Conservation (phyloP, 192 early-diverging fungal species). For the Piromyces finnis region DNA sequence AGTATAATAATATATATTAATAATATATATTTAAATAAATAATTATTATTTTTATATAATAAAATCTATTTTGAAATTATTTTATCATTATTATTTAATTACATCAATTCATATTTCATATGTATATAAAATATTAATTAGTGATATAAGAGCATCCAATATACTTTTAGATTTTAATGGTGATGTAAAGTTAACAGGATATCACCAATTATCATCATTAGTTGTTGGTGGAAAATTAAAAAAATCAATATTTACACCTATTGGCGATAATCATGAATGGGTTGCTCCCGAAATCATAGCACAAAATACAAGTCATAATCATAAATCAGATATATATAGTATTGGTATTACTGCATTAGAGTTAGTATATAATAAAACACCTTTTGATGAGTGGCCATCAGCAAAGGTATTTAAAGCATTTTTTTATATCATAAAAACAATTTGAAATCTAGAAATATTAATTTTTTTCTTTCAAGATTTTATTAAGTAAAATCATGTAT, state of each 20-base stretch:
- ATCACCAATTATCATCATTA: constrained; percentile 24
- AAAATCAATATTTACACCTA: constrained; percentile 23
- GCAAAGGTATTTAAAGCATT: too few relatives aligned
- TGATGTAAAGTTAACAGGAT: constrained; percentile 25
- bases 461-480: background rate
- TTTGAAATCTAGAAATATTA: too few relatives aligned
- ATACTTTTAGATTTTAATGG: constrained; percentile 29
- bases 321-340: constrained; percentile 34
- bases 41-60: too few relatives aligned
- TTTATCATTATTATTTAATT: too few relatives aligned
- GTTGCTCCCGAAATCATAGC: constrained; percentile 39
- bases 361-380: constrained; percentile 27
- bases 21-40: too few relatives aligned
- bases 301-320: constrained; percentile 26
- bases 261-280: constrained; percentile 39
- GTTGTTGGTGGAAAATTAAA: constrained; percentile 15
- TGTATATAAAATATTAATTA: background rate
- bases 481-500: background rate
- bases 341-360: constrained; percentile 39
- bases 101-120: too few relatives aligned
- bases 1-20: background rate
- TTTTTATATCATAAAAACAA: too few relatives aligned
- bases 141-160: constrained; percentile 36
- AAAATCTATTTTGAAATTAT: too few relatives aligned
- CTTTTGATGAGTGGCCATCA: constrained; percentile 33